These are phyloP conservation scores for Prunus campanulata DNA, from an alignment of 306 rosid species.

Conservation along the genomic window DNA sequence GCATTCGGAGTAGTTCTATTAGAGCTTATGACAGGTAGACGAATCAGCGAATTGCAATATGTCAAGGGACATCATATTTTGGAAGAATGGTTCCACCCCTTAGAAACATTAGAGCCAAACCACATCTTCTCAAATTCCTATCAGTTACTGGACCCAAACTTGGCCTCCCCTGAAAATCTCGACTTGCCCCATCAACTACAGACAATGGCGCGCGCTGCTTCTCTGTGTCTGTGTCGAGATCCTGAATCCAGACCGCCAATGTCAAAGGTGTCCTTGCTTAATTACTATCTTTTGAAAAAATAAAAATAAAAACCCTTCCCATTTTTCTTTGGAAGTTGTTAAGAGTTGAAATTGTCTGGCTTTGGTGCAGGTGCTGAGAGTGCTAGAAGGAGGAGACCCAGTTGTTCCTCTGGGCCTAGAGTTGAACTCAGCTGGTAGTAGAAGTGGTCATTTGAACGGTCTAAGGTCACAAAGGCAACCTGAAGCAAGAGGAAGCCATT, in stretches of 20 bases:
- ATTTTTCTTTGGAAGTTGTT: background rate
- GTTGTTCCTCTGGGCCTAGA: constrained; percentile 62
- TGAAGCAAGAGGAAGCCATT: constrained; percentile 53
- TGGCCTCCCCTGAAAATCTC: constrained; percentile 47
- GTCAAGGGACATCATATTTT: constrained; percentile 43
- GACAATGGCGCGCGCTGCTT: constrained; percentile 83
- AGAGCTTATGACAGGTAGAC: constrained; percentile 72
- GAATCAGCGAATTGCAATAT: constrained; percentile 59
- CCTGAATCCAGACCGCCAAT: constrained; percentile 80
- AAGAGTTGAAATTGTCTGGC: constrained; percentile 13
- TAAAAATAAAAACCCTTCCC: background rate
- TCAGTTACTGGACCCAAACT: constrained; percentile 56
- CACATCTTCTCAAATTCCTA: constrained; percentile 46
- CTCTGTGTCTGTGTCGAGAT: constrained; percentile 72
- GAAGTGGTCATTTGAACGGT: constrained; percentile 75
- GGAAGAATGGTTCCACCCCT: constrained; percentile 58
- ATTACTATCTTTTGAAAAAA: background rate
- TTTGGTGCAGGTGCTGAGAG: constrained; percentile 66
- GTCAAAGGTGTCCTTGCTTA: constrained; percentile 63
- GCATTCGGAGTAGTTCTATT: constrained; percentile 83
- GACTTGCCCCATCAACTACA: constrained; percentile 64
- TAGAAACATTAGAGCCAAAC: constrained; percentile 52
- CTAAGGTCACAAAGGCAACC: constrained; percentile 41
- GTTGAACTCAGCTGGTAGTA: constrained; percentile 59
- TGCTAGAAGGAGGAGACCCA: constrained; percentile 80